Conservation (phyloP, 2,329 filamentous ascomycete species). For the Xylariaceae sp. region DNA sequence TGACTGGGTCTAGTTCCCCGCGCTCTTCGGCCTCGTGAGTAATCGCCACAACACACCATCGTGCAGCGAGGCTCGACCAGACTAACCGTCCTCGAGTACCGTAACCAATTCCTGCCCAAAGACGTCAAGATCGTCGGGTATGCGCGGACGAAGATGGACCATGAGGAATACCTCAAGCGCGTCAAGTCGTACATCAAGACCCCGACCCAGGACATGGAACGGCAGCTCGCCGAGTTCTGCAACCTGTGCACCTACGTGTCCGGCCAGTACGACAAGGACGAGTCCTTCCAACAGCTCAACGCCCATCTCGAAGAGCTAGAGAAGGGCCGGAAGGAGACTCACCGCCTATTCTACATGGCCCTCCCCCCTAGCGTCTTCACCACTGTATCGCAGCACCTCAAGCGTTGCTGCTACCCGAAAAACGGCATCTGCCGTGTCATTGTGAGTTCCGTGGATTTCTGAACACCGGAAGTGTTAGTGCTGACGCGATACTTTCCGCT, state of each 20-base stretch:
- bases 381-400: constrained; percentile 92
- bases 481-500: constrained; percentile 2
- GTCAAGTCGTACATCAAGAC: constrained; percentile 99
- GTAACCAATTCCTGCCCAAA: constrained; percentile 97
- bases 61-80: constrained; percentile 1
- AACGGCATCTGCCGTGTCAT: constrained; percentile 90
- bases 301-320: constrained; percentile 82
- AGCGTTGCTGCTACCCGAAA: constrained; percentile 92
- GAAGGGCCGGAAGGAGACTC: constrained; percentile 70
- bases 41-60: constrained; percentile 4
- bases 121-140: constrained; percentile 97
- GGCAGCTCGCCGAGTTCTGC: constrained; percentile 88
- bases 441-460: constrained; percentile 48
- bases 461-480: no score
- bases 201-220: constrained; percentile 92
- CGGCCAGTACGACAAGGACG: constrained; percentile 97
- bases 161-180: constrained; percentile 85
- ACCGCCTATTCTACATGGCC: constrained; percentile 99
- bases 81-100: constrained; percentile 55
- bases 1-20: constrained; percentile 65
- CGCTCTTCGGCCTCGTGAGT: constrained; percentile 93
- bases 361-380: constrained; percentile 97
- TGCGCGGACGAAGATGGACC: constrained; percentile 99
- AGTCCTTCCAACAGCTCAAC: constrained; percentile 80
- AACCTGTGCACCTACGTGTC: constrained; percentile 84